Evolutionary conservation across 352 stramenopile genomes (phyloP).

Genomic region (Pythium grandisporangium): DNA sequence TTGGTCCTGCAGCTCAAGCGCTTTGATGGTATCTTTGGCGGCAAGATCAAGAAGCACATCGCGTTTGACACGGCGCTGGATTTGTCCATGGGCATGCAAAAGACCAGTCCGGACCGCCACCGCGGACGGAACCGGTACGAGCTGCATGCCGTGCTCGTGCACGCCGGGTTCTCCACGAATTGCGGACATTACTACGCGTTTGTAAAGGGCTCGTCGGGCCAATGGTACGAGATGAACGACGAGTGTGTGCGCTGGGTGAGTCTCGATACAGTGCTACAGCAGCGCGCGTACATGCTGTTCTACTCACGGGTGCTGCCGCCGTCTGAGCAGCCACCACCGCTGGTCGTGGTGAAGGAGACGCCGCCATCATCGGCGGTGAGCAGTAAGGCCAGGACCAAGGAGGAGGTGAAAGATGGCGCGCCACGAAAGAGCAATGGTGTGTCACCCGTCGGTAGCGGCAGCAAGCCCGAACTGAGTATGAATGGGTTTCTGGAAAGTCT

Average conservation of each 20-base stretch:
- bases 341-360: constrained; percentile 6
- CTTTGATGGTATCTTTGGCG: constrained; percentile 77
- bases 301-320: constrained; percentile 66
- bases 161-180: constrained; percentile 81
- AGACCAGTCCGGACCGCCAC: constrained; percentile 36
- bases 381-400: constrained; percentile 6
- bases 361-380: constrained; percentile 11
- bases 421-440: not conserved
- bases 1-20: constrained; percentile 88
- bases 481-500: constrained; percentile 59
- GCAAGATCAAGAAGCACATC: constrained; percentile 89
- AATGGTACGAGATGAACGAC: constrained; percentile 92
- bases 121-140: constrained; percentile 55
- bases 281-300: constrained; percentile 90
- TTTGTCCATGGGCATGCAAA: constrained; percentile 47
- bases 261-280: constrained; percentile 76
- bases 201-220: constrained; percentile 77
- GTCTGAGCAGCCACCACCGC: constrained; percentile 19
- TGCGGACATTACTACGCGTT: constrained; percentile 90
- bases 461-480: constrained; percentile 35
- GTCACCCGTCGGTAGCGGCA: not conserved
- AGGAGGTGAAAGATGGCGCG: constrained; percentile 1
- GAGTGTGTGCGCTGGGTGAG: constrained; percentile 81
- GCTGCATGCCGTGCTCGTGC: constrained; percentile 78
- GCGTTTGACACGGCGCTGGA: constrained; percentile 64